Evolutionary conservation across 2,329 filamentous ascomycete species (phyloP), one percentile per base, ranked within the genome.

Genomic region (Aspergillus alliaceus): DNA sequence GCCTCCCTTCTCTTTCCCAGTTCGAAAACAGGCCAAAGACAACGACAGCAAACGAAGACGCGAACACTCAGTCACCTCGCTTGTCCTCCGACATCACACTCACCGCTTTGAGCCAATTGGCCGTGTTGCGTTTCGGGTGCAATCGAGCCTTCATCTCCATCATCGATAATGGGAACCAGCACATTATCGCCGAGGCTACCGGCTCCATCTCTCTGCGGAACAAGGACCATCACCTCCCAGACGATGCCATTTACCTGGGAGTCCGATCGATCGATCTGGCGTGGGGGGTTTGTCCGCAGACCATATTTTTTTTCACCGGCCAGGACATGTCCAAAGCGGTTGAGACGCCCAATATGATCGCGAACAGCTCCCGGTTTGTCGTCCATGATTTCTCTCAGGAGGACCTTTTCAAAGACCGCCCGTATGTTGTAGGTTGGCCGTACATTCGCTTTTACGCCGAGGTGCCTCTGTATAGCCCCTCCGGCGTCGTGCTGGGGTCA

Each of bases 391-490:
- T 79, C 2, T 61, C 63, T 3, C 59, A 67, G 25, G 69, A 79
- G 57, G 66, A 72, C 9, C 63, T 60, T n/a, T 75, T 74, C 54
- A 73, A 71, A 51, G 54, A 71, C 27, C 70, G 72, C 20, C 64
- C 67, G 6, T 72, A 75, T 49, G 72, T 77, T 1, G 54, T 58
- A 1, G 65, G 58, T 11, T 67, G 66, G 54, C 73, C 74, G 1
- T 62, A 69, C 34, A 62, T 76, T n/a, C 70, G 73, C 46, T 85
- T 85, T 66, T 84, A 85, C 59, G 82, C 82, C 6, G 82, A 82
- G 18, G 84, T 88, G 0, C 86, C 86, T 0, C 81, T 89, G 46
- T 76, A 79, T 44, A 84, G 81, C 6, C 79, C 78, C 1, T 79
- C 78, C 35, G 80, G 83, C 24, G 79, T 81, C 56, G 76, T 79